These are phyloP conservation scores for Dissophora ornata DNA, from an alignment of 192 early-diverging fungal genomes.

Conservation along the genomic window DNA sequence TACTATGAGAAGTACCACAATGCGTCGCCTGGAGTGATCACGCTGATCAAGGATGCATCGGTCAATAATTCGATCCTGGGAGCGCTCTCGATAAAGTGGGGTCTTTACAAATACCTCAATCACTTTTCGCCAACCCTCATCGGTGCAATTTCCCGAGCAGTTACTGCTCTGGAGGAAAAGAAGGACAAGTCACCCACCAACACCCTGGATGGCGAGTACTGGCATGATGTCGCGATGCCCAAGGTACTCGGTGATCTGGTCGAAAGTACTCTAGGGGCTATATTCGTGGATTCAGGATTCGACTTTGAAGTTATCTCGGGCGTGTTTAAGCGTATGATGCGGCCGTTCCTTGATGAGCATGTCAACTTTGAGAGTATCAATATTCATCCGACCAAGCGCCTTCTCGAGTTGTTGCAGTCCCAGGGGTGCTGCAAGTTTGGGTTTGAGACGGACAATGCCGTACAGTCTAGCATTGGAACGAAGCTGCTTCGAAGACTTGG, in stretches of 20 bases:
- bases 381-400: conserved; percentile 59
- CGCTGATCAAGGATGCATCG: conserved; percentile 85
- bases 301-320: conserved; percentile 60
- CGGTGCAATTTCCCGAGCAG: conserved; percentile 68
- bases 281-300: conserved; percentile 87
- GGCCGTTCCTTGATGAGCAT: conserved; percentile 60
- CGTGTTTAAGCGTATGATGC: conserved; percentile 54
- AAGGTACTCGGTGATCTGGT: conserved; percentile 90
- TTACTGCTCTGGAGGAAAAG: conserved; percentile 58
- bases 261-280: conserved; percentile 89
- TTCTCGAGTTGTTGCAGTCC: conserved; percentile 57
- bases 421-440: conserved; percentile 53
- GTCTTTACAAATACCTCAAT: conserved; percentile 74
- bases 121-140: conserved; percentile 70
- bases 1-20: conserved; percentile 76
- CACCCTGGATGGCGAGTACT: conserved; percentile 72
- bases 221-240: conserved; percentile 83
- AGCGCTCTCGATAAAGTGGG: conserved; percentile 69
- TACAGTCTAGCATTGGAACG: not conserved
- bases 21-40: conserved; percentile 81
- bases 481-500: conserved; percentile 8
- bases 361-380: conserved; percentile 60
- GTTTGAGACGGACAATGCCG: conserved; percentile 3
- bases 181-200: conserved; percentile 28
- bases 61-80: conserved; percentile 91